A percentile compares a stretch with the other conserved stretches of the same genome.
phyloP scores from a whole-genome alignment of 306 rosid genomes.

The Argentina anserina region DNA sequence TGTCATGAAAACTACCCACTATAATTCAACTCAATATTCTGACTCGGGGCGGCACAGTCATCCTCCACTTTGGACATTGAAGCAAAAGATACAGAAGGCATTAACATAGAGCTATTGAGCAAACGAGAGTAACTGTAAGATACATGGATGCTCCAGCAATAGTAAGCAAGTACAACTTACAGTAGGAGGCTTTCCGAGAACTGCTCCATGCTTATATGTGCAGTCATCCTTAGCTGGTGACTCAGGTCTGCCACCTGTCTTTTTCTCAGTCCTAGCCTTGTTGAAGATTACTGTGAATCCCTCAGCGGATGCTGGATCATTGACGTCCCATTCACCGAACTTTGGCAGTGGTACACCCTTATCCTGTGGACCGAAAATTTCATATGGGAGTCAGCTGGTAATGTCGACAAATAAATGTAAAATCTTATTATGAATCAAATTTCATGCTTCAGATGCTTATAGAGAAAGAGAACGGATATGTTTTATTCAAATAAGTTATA shows the following conservation, averaged over 20 bases:
- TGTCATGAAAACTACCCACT: neutral
- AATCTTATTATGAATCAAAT: neutral
- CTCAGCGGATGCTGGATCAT: constrained; percentile 74
- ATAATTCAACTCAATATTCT: constrained; percentile 1
- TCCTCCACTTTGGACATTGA: neutral
- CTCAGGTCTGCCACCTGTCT: constrained; percentile 41
- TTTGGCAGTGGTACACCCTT: constrained; percentile 60
- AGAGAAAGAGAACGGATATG: neutral
- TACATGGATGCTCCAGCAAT: too few species aligned
- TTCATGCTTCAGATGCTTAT: constrained; percentile 5
- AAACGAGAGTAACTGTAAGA: neutral
- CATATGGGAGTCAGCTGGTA: neutral
- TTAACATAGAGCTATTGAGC: constrained; percentile 3
- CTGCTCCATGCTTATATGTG: constrained; percentile 40
- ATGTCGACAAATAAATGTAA: constrained; percentile 2
- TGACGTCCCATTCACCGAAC: constrained; percentile 90
- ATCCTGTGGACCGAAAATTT: constrained; percentile 37
- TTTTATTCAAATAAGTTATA: neutral
- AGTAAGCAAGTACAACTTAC: constrained; percentile 32
- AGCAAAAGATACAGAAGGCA: neutral
- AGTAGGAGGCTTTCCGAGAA: constrained; percentile 59
- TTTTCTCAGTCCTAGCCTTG: constrained; percentile 71
- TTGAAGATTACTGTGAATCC: constrained; percentile 77
- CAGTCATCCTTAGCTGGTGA: constrained; percentile 49
- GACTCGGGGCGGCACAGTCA: neutral